A percentile compares a stretch with the other conserved stretches of the same genome.
phyloP scores from a whole-genome alignment of 1,284 basidiomycete species.

The Somion occarium region DNA sequence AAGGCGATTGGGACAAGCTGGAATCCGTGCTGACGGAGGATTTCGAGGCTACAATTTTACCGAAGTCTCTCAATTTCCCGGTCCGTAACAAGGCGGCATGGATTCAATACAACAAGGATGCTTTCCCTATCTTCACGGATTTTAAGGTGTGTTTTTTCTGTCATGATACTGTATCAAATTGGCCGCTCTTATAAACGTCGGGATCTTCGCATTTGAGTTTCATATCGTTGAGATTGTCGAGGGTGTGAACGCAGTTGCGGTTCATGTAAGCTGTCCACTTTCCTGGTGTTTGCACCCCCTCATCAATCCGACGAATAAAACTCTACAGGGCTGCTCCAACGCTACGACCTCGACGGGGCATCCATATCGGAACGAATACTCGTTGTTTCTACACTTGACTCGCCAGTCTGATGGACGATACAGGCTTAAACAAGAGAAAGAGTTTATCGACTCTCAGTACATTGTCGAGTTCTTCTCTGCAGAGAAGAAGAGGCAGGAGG shows the following conservation, averaged over 20 bases:
- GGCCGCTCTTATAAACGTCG: too few species aligned
- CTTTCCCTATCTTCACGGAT: background rate
- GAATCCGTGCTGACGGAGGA: background rate
- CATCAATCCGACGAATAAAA: background rate
- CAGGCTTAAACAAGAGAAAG: background rate
- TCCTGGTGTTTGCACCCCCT: background rate
- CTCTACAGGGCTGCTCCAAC: background rate
- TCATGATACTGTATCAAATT: background rate
- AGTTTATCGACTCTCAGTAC: slow-evolving; percentile 4
- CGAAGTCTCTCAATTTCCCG: background rate
- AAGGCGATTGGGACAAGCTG: background rate
- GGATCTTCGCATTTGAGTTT: background rate
- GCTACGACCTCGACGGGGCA: background rate
- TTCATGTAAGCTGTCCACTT: background rate
- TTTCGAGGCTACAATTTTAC: background rate
- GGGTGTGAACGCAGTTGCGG: background rate
- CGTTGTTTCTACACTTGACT: background rate
- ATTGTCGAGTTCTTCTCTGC: background rate
- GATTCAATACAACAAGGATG: background rate
- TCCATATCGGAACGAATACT: slow-evolving; percentile 1
- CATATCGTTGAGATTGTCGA: background rate
- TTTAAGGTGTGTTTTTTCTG: background rate
- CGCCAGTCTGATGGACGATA: background rate
- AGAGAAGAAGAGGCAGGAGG: background rate
- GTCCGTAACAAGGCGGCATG: background rate